Evolutionary conservation across 2,329 filamentous ascomycete genomes (phyloP).

Genomic region (Talaromyces piceae): DNA sequence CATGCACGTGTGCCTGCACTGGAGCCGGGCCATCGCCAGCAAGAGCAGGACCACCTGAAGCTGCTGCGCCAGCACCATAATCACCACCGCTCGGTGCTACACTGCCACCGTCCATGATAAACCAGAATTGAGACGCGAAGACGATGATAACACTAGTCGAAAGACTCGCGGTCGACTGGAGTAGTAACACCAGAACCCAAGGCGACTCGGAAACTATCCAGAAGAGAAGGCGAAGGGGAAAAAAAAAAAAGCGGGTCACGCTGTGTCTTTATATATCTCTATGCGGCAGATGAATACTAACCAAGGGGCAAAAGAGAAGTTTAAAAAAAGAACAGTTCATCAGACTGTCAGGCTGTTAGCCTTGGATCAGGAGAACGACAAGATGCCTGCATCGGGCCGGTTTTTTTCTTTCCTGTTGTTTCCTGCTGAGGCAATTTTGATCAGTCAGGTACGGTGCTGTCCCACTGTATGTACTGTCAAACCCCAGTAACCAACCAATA

Average conservation of each 20-base stretch:
- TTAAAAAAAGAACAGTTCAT: no score
- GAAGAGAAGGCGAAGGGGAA: not conserved
- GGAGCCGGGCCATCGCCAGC: slow-evolving; percentile 15
- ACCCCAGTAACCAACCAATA: no score
- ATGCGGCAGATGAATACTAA: no score
- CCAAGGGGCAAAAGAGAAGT: not conserved
- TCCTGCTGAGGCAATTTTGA: no score
- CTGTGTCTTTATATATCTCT: not conserved
- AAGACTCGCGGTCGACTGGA: not conserved
- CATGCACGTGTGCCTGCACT: slow-evolving; percentile 14
- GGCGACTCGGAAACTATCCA: no score
- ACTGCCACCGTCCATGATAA: slow-evolving; percentile 9
- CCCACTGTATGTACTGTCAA: no score
- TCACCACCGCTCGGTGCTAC: slow-evolving; percentile 12
- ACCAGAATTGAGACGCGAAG: not conserved
- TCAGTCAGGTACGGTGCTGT: no score
- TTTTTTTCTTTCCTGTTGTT: no score
- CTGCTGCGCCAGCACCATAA: slow-evolving; percentile 6
- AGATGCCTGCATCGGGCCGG: no score
- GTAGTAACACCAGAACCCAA: no score
- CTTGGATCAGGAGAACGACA: no score
- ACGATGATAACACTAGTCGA: not conserved
- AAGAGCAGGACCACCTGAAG: not conserved
- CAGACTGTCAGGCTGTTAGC: no score
- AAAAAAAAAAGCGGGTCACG: not conserved